Evolutionary conservation across 176 grass and related monocot genomes (phyloP).

Genomic region (Calamus simplicifolius): DNA sequence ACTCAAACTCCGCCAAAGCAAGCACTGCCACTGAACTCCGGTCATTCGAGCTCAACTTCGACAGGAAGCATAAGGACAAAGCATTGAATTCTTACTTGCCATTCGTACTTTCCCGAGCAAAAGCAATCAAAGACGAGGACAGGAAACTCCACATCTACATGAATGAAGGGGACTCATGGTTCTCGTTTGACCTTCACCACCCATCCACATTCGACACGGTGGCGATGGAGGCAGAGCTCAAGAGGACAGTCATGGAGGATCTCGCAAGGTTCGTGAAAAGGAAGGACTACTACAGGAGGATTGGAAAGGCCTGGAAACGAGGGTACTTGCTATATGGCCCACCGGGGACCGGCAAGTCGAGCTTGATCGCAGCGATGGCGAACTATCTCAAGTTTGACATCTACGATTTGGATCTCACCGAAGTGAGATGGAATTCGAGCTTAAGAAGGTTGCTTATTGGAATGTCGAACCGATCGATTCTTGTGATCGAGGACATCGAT

Average conservation of each 20-base stretch:
- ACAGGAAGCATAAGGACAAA: constrained; percentile 65
- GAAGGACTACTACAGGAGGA: constrained; percentile 80
- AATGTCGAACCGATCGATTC: constrained; percentile 72
- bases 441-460: constrained; percentile 54
- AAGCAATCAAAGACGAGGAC: constrained; percentile 54
- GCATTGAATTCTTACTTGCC: constrained; percentile 57
- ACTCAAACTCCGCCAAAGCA: too few species aligned
- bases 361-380: constrained; percentile 83
- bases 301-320: constrained; percentile 88
- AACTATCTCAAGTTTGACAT: constrained; percentile 93
- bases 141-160: constrained; percentile 72
- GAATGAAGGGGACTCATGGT: constrained; percentile 68
- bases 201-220: constrained; percentile 71
- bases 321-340: constrained; percentile 84
- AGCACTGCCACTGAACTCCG: constrained; percentile 28
- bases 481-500: constrained; percentile 91
- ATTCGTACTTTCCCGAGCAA: constrained; percentile 45
- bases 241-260: constrained; percentile 59
- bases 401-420: constrained; percentile 86
- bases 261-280: constrained; percentile 62
- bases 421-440: constrained; percentile 53
- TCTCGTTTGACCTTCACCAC: constrained; percentile 65
- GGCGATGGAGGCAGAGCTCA: constrained; percentile 56
- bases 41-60: constrained; percentile 72
- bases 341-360: constrained; percentile 86